Evolutionary conservation across 129 eudicot genomes (phyloP).

Genomic region (Pittosporum tobira): DNA sequence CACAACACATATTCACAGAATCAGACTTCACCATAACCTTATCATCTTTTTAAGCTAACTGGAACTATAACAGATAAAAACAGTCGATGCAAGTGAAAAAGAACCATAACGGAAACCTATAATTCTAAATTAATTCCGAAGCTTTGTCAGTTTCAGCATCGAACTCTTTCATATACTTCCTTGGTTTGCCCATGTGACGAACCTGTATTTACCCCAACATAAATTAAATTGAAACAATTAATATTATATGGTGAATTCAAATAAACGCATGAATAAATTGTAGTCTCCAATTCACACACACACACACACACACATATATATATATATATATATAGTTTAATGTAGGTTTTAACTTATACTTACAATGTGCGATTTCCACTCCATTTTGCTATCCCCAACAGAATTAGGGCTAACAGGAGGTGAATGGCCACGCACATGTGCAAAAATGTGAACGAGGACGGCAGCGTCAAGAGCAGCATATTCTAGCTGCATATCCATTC

Average conservation of each 20-base stretch:
- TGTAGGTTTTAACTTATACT: conserved; percentile 16
- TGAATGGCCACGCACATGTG: conserved; percentile 52
- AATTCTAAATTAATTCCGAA: conserved; percentile 14
- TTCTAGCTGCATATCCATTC: conserved; percentile 53
- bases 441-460: conserved; percentile 81
- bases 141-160: conserved; percentile 7
- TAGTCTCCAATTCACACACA: no score
- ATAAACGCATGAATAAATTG: no score
- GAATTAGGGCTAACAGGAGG: conserved; percentile 32
- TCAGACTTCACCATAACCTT: background rate
- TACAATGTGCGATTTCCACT: conserved; percentile 95
- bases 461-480: conserved; percentile 99
- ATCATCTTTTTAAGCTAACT: background rate
- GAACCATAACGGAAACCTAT: conserved; percentile 10
- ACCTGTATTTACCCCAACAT: conserved; percentile 28
- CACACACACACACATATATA: no score
- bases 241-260: background rate
- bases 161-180: conserved; percentile 19
- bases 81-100: conserved; percentile 6
- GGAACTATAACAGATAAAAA: background rate
- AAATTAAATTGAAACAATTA: background rate
- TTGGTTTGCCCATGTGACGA: conserved; percentile 32
- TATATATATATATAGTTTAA: background rate
- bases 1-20: background rate
- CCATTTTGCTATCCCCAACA: conserved; percentile 41